A percentile compares a stretch with the other conserved stretches of the same genome.
Conservation (phyloP, 306 rosid genomes). For the Sicyos baderoa region DNA sequence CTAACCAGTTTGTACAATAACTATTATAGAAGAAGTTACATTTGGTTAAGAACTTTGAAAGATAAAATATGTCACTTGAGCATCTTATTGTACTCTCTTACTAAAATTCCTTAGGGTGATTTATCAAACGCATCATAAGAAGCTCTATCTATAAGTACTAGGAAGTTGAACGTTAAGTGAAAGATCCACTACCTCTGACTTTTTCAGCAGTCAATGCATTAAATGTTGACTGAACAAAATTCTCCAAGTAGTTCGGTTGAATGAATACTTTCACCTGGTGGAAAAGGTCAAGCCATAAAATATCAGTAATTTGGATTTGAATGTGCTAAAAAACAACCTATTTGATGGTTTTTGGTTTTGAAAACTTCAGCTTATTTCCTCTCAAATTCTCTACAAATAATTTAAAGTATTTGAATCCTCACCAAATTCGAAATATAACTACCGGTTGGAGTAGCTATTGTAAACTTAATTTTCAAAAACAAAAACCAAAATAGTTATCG, state of each 20-base stretch:
- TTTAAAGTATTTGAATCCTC: too few species aligned
- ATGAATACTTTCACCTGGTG: constrained; percentile 93
- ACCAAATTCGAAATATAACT: too few species aligned
- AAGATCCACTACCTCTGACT: constrained; percentile 56
- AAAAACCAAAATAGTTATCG: too few species aligned
- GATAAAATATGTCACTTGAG: background rate
- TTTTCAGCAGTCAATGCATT: constrained; percentile 67
- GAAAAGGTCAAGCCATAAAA: constrained; percentile 28
- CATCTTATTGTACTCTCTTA: background rate
- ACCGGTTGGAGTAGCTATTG: background rate
- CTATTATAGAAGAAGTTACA: background rate
- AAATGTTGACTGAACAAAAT: constrained; percentile 89
- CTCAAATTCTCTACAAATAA: too few species aligned
- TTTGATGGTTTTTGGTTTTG: too few species aligned
- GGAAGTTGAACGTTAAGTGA: background rate
- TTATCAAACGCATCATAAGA: background rate
- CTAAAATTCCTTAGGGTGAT: background rate
- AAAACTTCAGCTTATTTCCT: too few species aligned
- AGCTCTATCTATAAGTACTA: background rate
- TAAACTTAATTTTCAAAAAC: background rate
- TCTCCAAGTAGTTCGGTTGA: constrained; percentile 77
- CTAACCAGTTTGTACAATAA: too few species aligned
- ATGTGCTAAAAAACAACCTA: background rate
- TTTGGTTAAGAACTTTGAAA: background rate
- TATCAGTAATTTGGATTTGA: constrained; percentile 1